phyloP scores from a whole-genome alignment of 2,329 filamentous ascomycete species.

The Tolypocladium guangdongense region DNA sequence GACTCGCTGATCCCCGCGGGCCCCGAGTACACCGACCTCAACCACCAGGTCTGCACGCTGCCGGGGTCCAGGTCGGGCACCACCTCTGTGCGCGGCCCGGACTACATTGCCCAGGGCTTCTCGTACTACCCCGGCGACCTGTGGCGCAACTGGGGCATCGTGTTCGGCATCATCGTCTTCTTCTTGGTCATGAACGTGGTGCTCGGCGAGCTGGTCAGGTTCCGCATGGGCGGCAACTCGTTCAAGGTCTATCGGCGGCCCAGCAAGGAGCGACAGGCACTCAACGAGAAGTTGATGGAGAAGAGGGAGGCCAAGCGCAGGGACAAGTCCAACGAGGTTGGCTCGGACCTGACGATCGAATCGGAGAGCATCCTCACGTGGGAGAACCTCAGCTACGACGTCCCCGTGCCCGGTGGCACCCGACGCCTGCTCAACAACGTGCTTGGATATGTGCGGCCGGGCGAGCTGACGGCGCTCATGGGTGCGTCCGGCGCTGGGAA shows the following conservation, averaged over 20 bases:
- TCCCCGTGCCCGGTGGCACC: slow-evolving; percentile 46
- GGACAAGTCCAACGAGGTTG: slow-evolving; percentile 31
- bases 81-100: slow-evolving; percentile 48
- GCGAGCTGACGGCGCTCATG: slow-evolving; percentile 70
- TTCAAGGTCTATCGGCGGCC: slow-evolving; percentile 68
- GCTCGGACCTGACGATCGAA: slow-evolving; percentile 41
- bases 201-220: slow-evolving; percentile 68
- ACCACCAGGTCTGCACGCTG: slow-evolving; percentile 72
- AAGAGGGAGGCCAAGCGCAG: slow-evolving; percentile 47
- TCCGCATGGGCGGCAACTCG: slow-evolving; percentile 69
- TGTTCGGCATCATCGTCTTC: slow-evolving; percentile 61
- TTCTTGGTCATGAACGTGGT: slow-evolving; percentile 69
- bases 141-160: slow-evolving; percentile 79
- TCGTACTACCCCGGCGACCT: slow-evolving; percentile 55
- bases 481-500: slow-evolving; percentile 80
- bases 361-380: slow-evolving; percentile 69
- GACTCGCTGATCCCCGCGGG: slow-evolving; percentile 63
- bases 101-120: slow-evolving; percentile 60
- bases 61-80: slow-evolving; percentile 59
- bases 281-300: slow-evolving; percentile 51
- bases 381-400: slow-evolving; percentile 73
- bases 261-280: slow-evolving; percentile 51
- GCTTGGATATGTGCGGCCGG: slow-evolving; percentile 63
- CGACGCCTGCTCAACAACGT: slow-evolving; percentile 44
- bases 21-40: slow-evolving; percentile 56